phyloP scores from a whole-genome alignment of 106 monocot species.

The Agapanthus africanus region DNA sequence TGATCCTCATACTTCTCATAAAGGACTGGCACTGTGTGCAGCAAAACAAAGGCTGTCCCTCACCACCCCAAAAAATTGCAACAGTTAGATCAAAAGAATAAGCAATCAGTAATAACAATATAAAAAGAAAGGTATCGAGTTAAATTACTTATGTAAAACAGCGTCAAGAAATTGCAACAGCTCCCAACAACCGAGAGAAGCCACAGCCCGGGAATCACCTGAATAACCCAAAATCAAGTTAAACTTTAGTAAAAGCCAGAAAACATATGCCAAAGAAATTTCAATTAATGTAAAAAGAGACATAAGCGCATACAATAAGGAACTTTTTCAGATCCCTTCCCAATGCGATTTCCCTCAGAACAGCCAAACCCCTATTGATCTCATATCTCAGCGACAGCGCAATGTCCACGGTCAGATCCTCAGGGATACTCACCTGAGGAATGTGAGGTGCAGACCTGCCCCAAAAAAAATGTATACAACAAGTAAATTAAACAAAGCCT shows the following conservation, averaged over 20 bases:
- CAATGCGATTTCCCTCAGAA: conserved; percentile 25
- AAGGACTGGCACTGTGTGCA: conserved; percentile 42
- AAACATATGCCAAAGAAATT: background rate
- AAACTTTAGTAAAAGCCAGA: background rate
- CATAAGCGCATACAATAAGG: conserved; percentile 26
- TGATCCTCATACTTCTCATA: conserved; percentile 55
- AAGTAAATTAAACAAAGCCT: background rate
- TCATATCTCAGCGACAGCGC: conserved; percentile 33
- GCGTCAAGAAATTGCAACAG: conserved; percentile 39
- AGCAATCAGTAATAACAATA: background rate
- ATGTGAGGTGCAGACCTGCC: conserved; percentile 35
- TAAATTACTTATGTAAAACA: conserved; percentile 43
- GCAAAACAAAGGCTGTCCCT: conserved; percentile 34
- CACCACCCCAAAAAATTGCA: background rate
- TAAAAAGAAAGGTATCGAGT: background rate
- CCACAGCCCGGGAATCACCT: conserved; percentile 53
- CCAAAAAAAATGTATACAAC: background rate
- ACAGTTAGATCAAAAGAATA: background rate
- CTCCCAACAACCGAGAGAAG: conserved; percentile 35
- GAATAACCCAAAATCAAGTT: too few relatives aligned
- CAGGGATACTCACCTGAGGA: conserved; percentile 33
- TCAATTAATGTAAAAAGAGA: background rate
- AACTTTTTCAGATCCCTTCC: conserved; percentile 37
- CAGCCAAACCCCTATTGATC: conserved; percentile 24
- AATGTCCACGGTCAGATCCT: conserved; percentile 21